A percentile compares a stretch with the other conserved stretches of the same genome.
These are phyloP conservation scores for Epichloe amarillans DNA, from an alignment of 2,329 filamentous ascomycete genomes.

Conservation along the genomic window DNA sequence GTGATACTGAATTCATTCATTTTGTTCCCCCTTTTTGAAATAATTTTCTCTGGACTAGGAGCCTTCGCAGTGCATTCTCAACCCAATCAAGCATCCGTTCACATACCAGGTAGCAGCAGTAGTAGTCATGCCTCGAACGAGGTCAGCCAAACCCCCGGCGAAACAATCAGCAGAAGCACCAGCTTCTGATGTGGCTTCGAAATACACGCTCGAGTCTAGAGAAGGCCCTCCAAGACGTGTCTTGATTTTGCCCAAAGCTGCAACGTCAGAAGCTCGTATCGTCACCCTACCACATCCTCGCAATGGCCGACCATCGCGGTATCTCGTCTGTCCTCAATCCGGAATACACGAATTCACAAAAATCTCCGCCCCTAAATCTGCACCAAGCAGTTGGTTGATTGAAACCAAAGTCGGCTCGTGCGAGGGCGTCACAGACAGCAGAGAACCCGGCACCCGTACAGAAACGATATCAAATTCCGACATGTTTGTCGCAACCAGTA, in stretches of 20 bases:
- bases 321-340: conserved; percentile 46
- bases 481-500: conserved; percentile 68
- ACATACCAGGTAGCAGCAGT: not conserved
- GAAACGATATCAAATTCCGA: conserved; percentile 51
- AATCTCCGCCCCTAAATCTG: conserved; percentile 37
- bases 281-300: conserved; percentile 48
- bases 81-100: too few species aligned
- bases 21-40: too few species aligned
- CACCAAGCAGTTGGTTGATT: conserved; percentile 50
- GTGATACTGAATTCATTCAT: not conserved
- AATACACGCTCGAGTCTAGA: conserved; percentile 27
- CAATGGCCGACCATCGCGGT: conserved; percentile 40
- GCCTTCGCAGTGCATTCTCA: not conserved
- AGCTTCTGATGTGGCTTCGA: conserved; percentile 16
- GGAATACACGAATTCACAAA: conserved; percentile 54
- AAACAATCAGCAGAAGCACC: conserved; percentile 14
- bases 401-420: conserved; percentile 17
- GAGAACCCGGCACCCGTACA: conserved; percentile 9
- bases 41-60: not conserved
- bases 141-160: conserved; percentile 25
- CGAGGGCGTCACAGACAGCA: conserved; percentile 10
- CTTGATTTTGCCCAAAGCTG: conserved; percentile 47
- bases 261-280: conserved; percentile 40
- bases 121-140: conserved; percentile 34
- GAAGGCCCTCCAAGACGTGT: conserved; percentile 35